Percentiles rank a stretch among this genome's conserved stretches.
Evolutionary conservation across 192 early-diverging fungal genomes (phyloP).

Genomic region (Entomortierella chlamydospora): DNA sequence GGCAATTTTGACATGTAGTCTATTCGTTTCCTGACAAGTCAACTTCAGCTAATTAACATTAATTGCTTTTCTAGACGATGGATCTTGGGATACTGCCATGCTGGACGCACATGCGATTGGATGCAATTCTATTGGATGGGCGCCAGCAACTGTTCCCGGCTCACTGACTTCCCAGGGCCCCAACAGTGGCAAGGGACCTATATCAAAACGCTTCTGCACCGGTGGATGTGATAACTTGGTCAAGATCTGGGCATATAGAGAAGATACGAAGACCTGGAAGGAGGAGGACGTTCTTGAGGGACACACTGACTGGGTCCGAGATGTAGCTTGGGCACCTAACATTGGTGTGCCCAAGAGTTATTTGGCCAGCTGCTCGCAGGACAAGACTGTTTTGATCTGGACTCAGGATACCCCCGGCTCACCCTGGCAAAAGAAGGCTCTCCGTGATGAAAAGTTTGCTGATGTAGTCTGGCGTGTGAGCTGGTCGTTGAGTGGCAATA

Average conservation of each 20-base stretch:
- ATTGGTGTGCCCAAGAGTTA: conserved; percentile 91
- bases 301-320: conserved; percentile 98
- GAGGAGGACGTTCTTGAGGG: conserved; percentile 86
- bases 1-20: not conserved
- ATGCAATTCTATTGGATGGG: conserved; percentile 95
- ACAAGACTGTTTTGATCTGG: conserved; percentile 97
- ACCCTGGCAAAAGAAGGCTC: conserved; percentile 80
- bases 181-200: conserved; percentile 65
- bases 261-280: conserved; percentile 84
- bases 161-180: conserved; percentile 69
- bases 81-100: conserved; percentile 82
- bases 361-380: conserved; percentile 96
- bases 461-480: conserved; percentile 99
- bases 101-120: conserved; percentile 93
- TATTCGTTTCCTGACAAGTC: not conserved
- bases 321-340: conserved; percentile 97
- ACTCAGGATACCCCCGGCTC: conserved; percentile 79
- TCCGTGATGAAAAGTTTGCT: conserved; percentile 83
- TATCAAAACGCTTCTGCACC: conserved; percentile 86
- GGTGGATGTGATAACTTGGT: conserved; percentile 97
- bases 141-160: conserved; percentile 86
- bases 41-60: not conserved
- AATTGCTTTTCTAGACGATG: conserved; percentile 72
- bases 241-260: conserved; percentile 92
- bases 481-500: conserved; percentile 96